A percentile compares a stretch with the other conserved stretches of the same genome.
phyloP scores from a whole-genome alignment of 371 early-diverging fungal genomes.

The Mortierella sp. region DNA sequence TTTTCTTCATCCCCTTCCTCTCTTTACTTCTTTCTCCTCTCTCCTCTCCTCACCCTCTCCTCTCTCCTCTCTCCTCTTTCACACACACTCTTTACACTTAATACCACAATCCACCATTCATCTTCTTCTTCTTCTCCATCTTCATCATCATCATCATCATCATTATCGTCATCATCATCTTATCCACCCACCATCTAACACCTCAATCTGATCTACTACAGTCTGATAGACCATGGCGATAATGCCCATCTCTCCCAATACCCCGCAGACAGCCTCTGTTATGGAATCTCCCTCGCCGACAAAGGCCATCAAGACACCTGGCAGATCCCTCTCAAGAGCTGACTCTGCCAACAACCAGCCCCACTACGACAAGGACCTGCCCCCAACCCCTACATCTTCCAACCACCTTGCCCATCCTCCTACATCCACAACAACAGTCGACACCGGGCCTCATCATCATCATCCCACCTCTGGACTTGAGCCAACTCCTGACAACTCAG shows the following conservation, averaged over 20 bases:
- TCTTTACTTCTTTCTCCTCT: background rate
- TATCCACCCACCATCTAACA: background rate
- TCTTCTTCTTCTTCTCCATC: background rate
- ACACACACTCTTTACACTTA: background rate
- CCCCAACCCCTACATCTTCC: constrained; percentile 55
- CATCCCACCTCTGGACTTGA: constrained; percentile 22
- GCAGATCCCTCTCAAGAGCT: constrained; percentile 18
- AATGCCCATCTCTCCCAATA: constrained; percentile 46
- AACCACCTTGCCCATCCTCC: constrained; percentile 33
- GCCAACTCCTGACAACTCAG: constrained; percentile 49
- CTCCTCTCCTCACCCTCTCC: background rate
- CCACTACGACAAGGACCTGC: constrained; percentile 53
- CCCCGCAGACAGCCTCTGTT: constrained; percentile 25
- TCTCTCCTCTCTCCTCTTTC: background rate
- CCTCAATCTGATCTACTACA: constrained; percentile 18
- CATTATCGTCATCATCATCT: background rate
- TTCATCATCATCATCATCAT: background rate
- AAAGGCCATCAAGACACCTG: constrained; percentile 33
- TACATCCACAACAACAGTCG: background rate
- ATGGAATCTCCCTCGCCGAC: constrained; percentile 29
- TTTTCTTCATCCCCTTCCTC: background rate
- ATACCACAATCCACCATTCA: background rate
- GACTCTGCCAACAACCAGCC: constrained; percentile 31
- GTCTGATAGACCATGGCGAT: constrained; percentile 44
- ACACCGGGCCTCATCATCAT: constrained; percentile 10